Evolutionary conservation across 495 filamentous ascomycete species (phyloP).

Genomic region (Hypoxylon rickii): DNA sequence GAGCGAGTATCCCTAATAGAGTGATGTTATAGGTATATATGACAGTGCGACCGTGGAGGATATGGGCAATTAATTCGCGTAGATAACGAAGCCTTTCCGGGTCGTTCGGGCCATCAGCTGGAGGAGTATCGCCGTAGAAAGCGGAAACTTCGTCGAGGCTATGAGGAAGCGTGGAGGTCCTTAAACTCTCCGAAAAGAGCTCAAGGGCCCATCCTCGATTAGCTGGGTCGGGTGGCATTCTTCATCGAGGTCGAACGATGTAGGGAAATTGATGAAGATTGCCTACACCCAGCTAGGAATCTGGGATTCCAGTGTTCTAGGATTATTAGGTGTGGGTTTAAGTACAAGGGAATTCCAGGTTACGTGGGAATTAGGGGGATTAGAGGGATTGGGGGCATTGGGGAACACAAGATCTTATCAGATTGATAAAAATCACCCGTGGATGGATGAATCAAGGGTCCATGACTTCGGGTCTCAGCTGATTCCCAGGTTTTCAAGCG

Average conservation of each 20-base stretch:
- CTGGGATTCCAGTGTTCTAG: too few species aligned
- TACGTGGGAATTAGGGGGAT: too few species aligned
- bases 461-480: too few species aligned
- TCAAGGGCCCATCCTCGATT: conserved; percentile 20
- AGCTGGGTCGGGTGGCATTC: conserved; percentile 19
- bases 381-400: background rate
- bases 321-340: too few species aligned
- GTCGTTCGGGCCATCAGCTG: conserved; percentile 20
- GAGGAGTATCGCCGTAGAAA: conserved; percentile 3
- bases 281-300: too few species aligned
- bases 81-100: conserved; percentile 44
- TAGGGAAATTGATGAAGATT: background rate
- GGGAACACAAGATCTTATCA: conserved; percentile 35
- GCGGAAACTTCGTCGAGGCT: conserved; percentile 8
- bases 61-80: conserved; percentile 34
- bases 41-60: conserved; percentile 42
- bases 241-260: conserved; percentile 7
- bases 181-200: conserved; percentile 29
- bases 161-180: conserved; percentile 22
- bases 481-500: background rate
- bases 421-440: conserved; percentile 33
- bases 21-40: conserved; percentile 43
- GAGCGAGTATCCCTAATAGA: conserved; percentile 35
- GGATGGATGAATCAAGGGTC: background rate
- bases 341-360: too few species aligned